phyloP scores from a whole-genome alignment of 164 flowering plant genomes.

The Aristolochia fimbriata region DNA sequence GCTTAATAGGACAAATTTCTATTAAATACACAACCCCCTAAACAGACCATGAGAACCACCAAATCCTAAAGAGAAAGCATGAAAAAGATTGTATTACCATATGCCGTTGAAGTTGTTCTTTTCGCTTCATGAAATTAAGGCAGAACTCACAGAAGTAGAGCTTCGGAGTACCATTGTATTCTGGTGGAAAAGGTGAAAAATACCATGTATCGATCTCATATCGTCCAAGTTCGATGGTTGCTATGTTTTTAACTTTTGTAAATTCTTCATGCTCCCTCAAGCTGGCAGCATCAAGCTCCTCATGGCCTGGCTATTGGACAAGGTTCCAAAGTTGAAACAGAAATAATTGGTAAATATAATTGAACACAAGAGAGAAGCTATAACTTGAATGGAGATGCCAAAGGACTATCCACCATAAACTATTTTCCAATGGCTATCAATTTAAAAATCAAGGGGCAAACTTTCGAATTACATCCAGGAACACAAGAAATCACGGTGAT shows the following conservation, averaged over 20 bases:
- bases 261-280: conserved; percentile 98
- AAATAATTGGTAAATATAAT: background rate
- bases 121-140: conserved; percentile 97
- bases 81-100: conserved; percentile 48
- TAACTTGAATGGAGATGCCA: no score
- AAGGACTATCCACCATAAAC: no score
- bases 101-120: conserved; percentile 97
- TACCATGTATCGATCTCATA: conserved; percentile 99
- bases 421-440: no score
- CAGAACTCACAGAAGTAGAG: conserved; percentile 95
- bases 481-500: no score
- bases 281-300: conserved; percentile 99
- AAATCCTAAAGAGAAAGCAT: background rate
- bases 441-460: no score
- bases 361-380: no score
- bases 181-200: conserved; percentile 98
- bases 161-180: conserved; percentile 79
- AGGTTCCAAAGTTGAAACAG: background rate
- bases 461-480: no score
- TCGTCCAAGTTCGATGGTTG: conserved; percentile 94
- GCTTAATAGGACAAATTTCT: background rate
- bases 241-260: conserved; percentile 95
- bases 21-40: background rate
- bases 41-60: background rate
- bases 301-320: conserved; percentile 54